Evolutionary conservation across 208 protist species (phyloP).

Genomic region (Crithidia fasciculata): DNA sequence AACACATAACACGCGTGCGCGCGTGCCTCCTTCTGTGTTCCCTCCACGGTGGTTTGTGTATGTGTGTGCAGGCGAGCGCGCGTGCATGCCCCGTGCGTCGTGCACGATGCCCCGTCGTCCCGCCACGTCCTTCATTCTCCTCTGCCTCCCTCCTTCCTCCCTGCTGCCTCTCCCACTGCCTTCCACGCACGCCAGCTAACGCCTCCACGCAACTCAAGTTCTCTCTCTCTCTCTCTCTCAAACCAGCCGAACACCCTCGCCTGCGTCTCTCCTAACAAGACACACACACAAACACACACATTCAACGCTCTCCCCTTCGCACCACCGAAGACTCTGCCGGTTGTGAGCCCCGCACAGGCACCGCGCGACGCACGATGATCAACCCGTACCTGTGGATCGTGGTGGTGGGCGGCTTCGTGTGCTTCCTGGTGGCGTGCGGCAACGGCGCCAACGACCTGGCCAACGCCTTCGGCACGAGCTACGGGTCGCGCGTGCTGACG

Average conservation of each 20-base stretch:
- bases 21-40: too few species aligned
- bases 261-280: not conserved
- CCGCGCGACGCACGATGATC: conserved; percentile 29
- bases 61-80: too few species aligned
- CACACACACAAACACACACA: not conserved
- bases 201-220: not conserved
- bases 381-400: conserved; percentile 76
- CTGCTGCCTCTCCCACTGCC: not conserved
- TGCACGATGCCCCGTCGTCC: too few species aligned
- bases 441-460: conserved; percentile 90
- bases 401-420: conserved; percentile 64
- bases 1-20: too few species aligned
- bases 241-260: not conserved
- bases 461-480: conserved; percentile 90
- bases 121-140: not conserved
- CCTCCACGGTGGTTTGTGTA: too few species aligned
- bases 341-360: not conserved
- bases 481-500: conserved; percentile 73
- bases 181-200: conserved; percentile 3
- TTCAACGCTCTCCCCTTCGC: not conserved
- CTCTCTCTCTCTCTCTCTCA: not conserved
- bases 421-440: conserved; percentile 74
- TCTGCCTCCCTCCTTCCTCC: not conserved
- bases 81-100: too few species aligned
- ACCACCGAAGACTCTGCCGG: too few species aligned